Evolutionary conservation across 257 asterid species (phyloP).

Genomic region (Cruciata laevipes): DNA sequence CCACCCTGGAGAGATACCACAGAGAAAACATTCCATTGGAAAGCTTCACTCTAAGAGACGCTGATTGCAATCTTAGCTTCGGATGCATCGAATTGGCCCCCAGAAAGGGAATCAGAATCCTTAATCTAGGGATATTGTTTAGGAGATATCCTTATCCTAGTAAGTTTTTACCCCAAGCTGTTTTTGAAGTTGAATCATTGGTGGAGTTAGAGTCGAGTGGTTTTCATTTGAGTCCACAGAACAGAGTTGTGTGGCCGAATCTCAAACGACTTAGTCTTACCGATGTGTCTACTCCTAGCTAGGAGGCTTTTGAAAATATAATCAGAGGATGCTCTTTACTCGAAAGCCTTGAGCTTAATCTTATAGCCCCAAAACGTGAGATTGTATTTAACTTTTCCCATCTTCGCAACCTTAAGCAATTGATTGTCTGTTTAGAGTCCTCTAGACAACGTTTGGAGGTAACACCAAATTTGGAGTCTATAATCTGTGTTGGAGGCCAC

Average conservation of each 20-base stretch:
- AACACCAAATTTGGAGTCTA: not conserved
- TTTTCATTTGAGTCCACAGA: not conserved
- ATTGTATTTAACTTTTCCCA: too few species aligned
- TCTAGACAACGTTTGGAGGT: not conserved
- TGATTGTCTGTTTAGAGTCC: too few species aligned
- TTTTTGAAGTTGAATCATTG: not conserved
- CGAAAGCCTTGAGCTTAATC: not conserved
- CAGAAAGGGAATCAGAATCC: not conserved
- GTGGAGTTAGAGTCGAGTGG: not conserved
- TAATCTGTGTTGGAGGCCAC: not conserved
- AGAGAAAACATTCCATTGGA: not conserved
- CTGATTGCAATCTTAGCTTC: too few species aligned
- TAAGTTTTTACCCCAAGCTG: not conserved
- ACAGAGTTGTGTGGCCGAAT: not conserved
- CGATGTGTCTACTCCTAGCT: too few species aligned
- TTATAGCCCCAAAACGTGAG: too few species aligned
- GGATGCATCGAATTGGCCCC: not conserved
- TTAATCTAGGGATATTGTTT: too few species aligned
- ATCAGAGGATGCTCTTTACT: not conserved
- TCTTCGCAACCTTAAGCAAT: not conserved
- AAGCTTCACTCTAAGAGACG: not conserved
- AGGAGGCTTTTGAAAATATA: not conserved
- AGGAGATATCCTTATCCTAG: too few species aligned
- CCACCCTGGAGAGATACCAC: not conserved
- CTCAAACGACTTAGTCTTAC: not conserved